A percentile compares a stretch with the other conserved stretches of the same genome.
Conservation (phyloP, 768 basidiomycete species). For the Phylloporus sp. region DNA sequence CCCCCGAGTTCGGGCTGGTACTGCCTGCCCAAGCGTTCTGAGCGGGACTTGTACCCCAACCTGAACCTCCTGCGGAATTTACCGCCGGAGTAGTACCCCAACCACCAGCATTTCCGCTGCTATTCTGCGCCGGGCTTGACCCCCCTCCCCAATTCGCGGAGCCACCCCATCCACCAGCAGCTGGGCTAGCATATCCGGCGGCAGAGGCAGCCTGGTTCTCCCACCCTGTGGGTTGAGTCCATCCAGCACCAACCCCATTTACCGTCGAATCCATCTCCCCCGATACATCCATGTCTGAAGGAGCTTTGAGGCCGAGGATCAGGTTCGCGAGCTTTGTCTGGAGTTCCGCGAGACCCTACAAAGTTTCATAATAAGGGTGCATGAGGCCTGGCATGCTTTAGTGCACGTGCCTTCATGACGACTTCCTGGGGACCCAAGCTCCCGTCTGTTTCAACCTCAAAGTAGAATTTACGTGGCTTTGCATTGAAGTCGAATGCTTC, state of each 20-base stretch:
- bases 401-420: slow-evolving; percentile 62
- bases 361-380: neutral
- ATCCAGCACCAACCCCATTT: slow-evolving; percentile 21
- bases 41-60: slow-evolving; percentile 31
- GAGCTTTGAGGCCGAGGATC: slow-evolving; percentile 66
- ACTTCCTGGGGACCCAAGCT: slow-evolving; percentile 86
- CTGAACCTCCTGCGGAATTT: slow-evolving; percentile 22
- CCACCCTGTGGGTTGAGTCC: slow-evolving; percentile 24
- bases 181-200: slow-evolving; percentile 29
- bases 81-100: slow-evolving; percentile 26
- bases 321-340: slow-evolving; percentile 78
- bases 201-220: slow-evolving; percentile 29
- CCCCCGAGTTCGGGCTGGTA: slow-evolving; percentile 28
- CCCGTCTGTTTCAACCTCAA: slow-evolving; percentile 93
- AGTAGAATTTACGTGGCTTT: slow-evolving; percentile 86
- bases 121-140: slow-evolving; percentile 25
- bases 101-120: slow-evolving; percentile 13
- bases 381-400: neutral
- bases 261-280: slow-evolving; percentile 33
- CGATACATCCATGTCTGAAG: slow-evolving; percentile 51
- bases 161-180: slow-evolving; percentile 29
- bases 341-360: slow-evolving; percentile 69
- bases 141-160: slow-evolving; percentile 22
- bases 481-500: slow-evolving; percentile 85
- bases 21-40: slow-evolving; percentile 36